Conservation (phyloP, 345 rosid genomes). For the Citrus medica region DNA sequence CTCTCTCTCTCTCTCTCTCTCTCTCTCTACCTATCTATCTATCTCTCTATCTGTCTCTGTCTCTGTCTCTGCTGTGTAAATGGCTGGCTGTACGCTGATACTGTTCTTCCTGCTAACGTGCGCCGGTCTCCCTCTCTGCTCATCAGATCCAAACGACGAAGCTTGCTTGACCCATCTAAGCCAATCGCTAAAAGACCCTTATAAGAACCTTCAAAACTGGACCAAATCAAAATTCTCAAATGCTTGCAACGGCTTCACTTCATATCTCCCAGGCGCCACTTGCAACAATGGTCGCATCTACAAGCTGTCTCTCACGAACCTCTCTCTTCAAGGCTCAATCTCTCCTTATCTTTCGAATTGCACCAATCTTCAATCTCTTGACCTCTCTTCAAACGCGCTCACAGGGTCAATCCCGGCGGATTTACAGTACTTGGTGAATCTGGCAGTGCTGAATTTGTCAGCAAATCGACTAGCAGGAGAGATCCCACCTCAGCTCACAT, state of each 20-base stretch:
- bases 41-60: not conserved
- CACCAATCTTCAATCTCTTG: slow-evolving; percentile 87
- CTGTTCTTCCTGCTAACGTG: slow-evolving; percentile 29
- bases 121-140: slow-evolving; percentile 23
- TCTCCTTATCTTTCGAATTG: slow-evolving; percentile 82
- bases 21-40: too few relatives aligned
- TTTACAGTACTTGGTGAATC: slow-evolving; percentile 68
- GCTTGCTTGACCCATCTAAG: slow-evolving; percentile 53
- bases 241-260: slow-evolving; percentile 75
- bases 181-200: slow-evolving; percentile 64
- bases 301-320: slow-evolving; percentile 77
- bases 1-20: slow-evolving; percentile 5
- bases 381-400: slow-evolving; percentile 78
- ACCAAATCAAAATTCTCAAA: slow-evolving; percentile 51
- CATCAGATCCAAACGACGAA: slow-evolving; percentile 67
- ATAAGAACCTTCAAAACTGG: slow-evolving; percentile 77
- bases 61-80: not conserved
- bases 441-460: slow-evolving; percentile 89
- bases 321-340: slow-evolving; percentile 73
- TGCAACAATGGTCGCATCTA: slow-evolving; percentile 95
- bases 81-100: slow-evolving; percentile 31
- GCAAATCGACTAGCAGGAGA: slow-evolving; percentile 68
- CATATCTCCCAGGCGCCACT: slow-evolving; percentile 66
- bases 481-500: slow-evolving; percentile 74
- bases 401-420: slow-evolving; percentile 76